Evolutionary conservation across 2,329 filamentous ascomycete species (phyloP).

Genomic region (Phoma sp.): DNA sequence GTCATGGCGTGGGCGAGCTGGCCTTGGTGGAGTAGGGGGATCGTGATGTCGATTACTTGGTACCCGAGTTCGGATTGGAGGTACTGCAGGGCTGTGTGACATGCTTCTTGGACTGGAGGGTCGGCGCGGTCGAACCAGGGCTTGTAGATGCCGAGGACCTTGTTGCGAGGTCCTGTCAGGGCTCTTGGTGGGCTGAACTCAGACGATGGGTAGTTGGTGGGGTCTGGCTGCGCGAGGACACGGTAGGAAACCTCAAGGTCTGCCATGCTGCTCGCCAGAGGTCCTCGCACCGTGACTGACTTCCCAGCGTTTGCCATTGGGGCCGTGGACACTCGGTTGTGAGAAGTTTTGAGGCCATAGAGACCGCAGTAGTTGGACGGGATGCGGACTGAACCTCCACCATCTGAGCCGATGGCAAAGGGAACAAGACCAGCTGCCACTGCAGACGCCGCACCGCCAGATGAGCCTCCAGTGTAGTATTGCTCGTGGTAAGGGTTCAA

Average conservation of each 20-base stretch:
- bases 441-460: conserved; percentile 76
- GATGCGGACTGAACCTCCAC: conserved; percentile 77
- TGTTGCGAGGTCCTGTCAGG: conserved; percentile 51
- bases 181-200: conserved; percentile 67
- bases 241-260: conserved; percentile 87
- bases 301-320: conserved; percentile 67
- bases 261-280: conserved; percentile 76
- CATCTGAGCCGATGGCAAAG: conserved; percentile 74
- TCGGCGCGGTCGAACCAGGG: conserved; percentile 76
- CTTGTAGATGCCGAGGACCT: conserved; percentile 73
- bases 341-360: conserved; percentile 81
- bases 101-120: conserved; percentile 66
- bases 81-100: conserved; percentile 67
- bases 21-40: conserved; percentile 73
- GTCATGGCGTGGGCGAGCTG: conserved; percentile 80
- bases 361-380: conserved; percentile 79
- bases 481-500: conserved; percentile 77
- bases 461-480: conserved; percentile 84
- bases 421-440: conserved; percentile 75
- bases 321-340: conserved; percentile 69
- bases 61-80: conserved; percentile 64
- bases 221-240: conserved; percentile 76
- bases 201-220: conserved; percentile 65
- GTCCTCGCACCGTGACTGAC: conserved; percentile 73
- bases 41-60: conserved; percentile 64